These are phyloP conservation scores for Bacterosira constricta DNA, from an alignment of 108 stramenopile species.

Conservation along the genomic window DNA sequence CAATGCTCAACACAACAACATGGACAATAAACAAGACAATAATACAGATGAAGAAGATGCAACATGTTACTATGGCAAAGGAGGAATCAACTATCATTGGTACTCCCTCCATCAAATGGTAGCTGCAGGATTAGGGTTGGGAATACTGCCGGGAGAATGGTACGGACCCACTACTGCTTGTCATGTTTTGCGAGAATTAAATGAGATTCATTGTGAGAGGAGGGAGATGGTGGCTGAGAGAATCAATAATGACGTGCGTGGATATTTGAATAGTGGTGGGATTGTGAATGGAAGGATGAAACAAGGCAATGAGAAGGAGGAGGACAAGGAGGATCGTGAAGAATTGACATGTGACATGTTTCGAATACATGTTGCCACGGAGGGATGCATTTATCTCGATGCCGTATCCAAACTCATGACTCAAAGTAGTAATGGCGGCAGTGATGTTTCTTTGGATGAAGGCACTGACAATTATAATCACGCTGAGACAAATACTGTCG, in stretches of 20 bases:
- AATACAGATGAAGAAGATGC: too few relatives aligned
- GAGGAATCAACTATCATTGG: conserved; percentile 31
- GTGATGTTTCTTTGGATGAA: background rate
- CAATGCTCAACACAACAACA: background rate
- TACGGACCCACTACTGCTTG: conserved; percentile 88
- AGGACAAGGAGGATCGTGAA: conserved; percentile 2
- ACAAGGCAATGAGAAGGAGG: background rate
- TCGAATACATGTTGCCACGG: conserved; percentile 77
- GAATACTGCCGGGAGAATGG: conserved; percentile 90
- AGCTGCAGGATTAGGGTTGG: conserved; percentile 73
- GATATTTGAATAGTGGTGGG: background rate
- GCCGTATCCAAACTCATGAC: conserved; percentile 71
- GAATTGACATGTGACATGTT: conserved; percentile 26
- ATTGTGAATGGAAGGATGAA: too few relatives aligned
- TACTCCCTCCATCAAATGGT: conserved; percentile 90
- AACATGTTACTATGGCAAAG: background rate
- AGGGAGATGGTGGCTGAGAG: conserved; percentile 11
- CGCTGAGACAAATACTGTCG: background rate
- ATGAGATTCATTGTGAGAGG: conserved; percentile 51
- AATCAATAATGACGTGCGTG: conserved; percentile 31
- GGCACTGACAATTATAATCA: background rate
- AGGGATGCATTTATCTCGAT: conserved; percentile 86
- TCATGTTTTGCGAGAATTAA: conserved; percentile 79
- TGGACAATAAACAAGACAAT: background rate
- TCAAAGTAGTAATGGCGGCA: background rate